Percentiles rank a stretch among this genome's conserved stretches.
Evolutionary conservation across 352 stramenopile species (phyloP).

Genomic region (Phytophthora citrophthora): DNA sequence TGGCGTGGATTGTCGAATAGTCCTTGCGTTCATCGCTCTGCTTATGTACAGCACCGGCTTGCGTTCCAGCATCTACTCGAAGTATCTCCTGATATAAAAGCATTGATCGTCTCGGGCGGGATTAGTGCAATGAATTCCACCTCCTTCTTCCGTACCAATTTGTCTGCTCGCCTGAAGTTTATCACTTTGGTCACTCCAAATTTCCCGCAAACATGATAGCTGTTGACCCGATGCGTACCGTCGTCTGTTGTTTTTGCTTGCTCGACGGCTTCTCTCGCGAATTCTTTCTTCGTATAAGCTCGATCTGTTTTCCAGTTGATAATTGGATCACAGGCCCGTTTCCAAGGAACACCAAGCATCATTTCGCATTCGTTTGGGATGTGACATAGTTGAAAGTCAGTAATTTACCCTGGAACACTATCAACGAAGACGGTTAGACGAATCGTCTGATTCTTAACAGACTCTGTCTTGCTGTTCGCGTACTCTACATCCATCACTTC

Average conservation of each 20-base stretch:
- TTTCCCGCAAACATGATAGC: not conserved
- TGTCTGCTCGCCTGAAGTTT: not conserved
- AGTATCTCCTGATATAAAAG: not conserved
- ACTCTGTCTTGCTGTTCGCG: too few relatives aligned
- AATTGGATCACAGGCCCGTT: too few relatives aligned
- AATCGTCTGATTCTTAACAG: too few relatives aligned
- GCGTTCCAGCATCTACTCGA: not conserved
- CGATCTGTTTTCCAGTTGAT: too few relatives aligned
- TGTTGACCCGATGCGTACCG: not conserved
- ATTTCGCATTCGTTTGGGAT: too few relatives aligned
- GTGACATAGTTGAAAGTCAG: too few relatives aligned
- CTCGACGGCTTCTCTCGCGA: not conserved
- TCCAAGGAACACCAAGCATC: too few relatives aligned
- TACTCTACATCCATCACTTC: too few relatives aligned
- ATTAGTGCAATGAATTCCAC: constrained; percentile 1
- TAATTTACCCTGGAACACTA: too few relatives aligned
- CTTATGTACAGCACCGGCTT: too few relatives aligned
- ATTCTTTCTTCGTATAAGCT: too few relatives aligned
- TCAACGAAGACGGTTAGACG: too few relatives aligned
- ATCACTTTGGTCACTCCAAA: constrained; percentile 1
- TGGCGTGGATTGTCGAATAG: constrained; percentile 10
- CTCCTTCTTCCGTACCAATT: not conserved
- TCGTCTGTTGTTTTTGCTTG: not conserved
- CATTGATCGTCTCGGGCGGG: not conserved
- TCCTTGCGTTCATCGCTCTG: constrained; percentile 12